Percentiles rank a stretch among this genome's conserved stretches.
These are phyloP conservation scores for Candida broadrunensis DNA, from an alignment of 805 yeast species.

Conservation along the genomic window DNA sequence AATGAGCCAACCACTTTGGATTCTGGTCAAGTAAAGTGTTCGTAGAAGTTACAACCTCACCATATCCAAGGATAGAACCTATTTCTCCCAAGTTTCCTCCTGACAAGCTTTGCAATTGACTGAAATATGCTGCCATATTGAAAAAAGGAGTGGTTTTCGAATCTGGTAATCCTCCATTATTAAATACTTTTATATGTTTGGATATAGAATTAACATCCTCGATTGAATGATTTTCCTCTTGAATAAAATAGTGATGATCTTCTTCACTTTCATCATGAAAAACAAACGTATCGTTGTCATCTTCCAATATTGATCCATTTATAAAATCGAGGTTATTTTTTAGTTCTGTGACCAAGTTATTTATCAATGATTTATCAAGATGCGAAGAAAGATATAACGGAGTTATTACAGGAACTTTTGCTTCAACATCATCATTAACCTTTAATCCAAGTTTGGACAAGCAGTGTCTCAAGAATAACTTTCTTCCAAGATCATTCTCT, in stretches of 20 bases:
- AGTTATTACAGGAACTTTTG: conserved; percentile 61
- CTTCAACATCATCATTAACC: conserved; percentile 51
- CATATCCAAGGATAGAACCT: conserved; percentile 70
- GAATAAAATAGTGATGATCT: conserved; percentile 9
- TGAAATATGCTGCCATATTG: conserved; percentile 56
- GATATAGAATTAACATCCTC: conserved; percentile 51
- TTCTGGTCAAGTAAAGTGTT: conserved; percentile 75
- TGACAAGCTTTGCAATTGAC: conserved; percentile 29
- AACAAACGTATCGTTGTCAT: conserved; percentile 55
- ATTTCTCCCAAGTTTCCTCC: conserved; percentile 28
- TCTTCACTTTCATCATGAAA: conserved; percentile 38
- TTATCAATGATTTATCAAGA: conserved; percentile 26
- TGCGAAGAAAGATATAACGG: conserved; percentile 58
- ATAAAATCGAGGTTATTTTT: conserved; percentile 33
- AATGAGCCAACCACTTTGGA: conserved; percentile 47
- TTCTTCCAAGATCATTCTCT: conserved; percentile 45
- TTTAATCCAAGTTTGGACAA: conserved; percentile 62
- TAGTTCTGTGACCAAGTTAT: conserved; percentile 33
- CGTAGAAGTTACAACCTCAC: conserved; percentile 90
- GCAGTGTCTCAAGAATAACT: conserved; percentile 54
- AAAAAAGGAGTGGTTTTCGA: conserved; percentile 67
- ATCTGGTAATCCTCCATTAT: conserved; percentile 46
- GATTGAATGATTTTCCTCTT: conserved; percentile 9
- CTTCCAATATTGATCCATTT: conserved; percentile 36
- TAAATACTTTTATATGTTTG: conserved; percentile 45